Conservation (phyloP, 2,329 filamentous ascomycete genomes). For the Triangularia setosa region DNA sequence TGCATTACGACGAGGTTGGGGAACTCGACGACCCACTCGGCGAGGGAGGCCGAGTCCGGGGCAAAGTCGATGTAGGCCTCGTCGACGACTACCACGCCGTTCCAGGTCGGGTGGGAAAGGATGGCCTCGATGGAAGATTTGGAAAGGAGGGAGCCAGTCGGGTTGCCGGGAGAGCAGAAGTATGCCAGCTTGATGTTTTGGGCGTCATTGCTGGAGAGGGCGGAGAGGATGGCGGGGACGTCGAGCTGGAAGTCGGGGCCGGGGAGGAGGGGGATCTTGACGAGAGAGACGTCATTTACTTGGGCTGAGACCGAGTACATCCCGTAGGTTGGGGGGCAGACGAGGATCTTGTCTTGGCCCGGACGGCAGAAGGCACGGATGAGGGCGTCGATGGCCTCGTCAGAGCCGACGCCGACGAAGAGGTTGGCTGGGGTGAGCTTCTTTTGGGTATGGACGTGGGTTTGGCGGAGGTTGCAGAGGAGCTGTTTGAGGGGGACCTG, state of each 20-base stretch:
- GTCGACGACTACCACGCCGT: constrained; percentile 87
- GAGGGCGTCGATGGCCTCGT: constrained; percentile 94
- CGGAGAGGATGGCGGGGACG: constrained; percentile 61
- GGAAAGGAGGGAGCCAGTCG: constrained; percentile 73
- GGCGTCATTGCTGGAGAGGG: constrained; percentile 51
- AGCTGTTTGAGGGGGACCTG: constrained; percentile 80
- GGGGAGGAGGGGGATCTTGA: constrained; percentile 76
- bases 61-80: constrained; percentile 97
- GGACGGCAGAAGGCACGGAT: constrained; percentile 91
- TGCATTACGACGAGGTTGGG: constrained; percentile 98
- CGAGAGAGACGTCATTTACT: constrained; percentile 84
- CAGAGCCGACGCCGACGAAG: constrained; percentile 92
- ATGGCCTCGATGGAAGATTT: constrained; percentile 71
- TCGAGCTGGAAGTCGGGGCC: constrained; percentile 72
- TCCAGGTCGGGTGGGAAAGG: constrained; percentile 86
- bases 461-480: constrained; percentile 84
- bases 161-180: constrained; percentile 92
- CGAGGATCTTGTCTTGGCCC: constrained; percentile 82
- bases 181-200: constrained; percentile 79
- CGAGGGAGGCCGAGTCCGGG: constrained; percentile 68
- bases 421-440: constrained; percentile 74
- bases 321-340: constrained; percentile 94
- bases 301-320: constrained; percentile 97
- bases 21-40: constrained; percentile 88
- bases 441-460: constrained; percentile 72